Percentiles rank a stretch among this genome's conserved stretches.
These are phyloP conservation scores for Maudiozyma bulderi DNA, from an alignment of 805 yeast genomes.

Conservation along the genomic window DNA sequence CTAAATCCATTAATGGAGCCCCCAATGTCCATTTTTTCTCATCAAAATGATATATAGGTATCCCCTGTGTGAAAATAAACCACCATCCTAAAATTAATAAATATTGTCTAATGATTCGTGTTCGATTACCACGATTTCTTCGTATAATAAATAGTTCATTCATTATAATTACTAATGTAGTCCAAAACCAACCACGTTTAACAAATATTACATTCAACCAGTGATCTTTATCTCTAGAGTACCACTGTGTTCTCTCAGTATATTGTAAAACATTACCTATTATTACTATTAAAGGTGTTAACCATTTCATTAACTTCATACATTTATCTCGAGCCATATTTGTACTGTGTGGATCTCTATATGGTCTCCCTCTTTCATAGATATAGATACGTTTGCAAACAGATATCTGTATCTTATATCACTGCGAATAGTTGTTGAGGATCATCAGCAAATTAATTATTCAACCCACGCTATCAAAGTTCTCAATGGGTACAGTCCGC, in stretches of 20 bases:
- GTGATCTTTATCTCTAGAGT: constrained; percentile 44
- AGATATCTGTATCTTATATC: background rate
- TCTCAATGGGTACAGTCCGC: no score
- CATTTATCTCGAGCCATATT: background rate
- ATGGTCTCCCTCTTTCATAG: background rate
- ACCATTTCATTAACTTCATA: background rate
- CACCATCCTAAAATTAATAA: constrained; percentile 60
- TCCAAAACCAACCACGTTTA: constrained; percentile 93
- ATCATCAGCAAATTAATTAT: no score
- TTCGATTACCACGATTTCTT: background rate
- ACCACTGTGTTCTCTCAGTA: background rate
- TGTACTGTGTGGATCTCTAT: background rate
- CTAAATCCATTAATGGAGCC: constrained; percentile 74
- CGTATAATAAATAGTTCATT: background rate
- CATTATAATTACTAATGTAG: constrained; percentile 28
- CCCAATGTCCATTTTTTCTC: background rate
- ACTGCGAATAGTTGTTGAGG: no score
- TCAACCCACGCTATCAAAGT: no score
- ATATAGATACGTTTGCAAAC: background rate
- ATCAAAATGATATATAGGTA: constrained; percentile 30
- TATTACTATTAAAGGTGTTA: background rate
- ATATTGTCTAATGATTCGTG: background rate
- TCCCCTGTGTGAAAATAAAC: constrained; percentile 65
- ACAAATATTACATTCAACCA: constrained; percentile 67
- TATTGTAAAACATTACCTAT: background rate